Evolutionary conservation across 306 rosid genomes (phyloP).

Genomic region (Citrullus mucosospermus): DNA sequence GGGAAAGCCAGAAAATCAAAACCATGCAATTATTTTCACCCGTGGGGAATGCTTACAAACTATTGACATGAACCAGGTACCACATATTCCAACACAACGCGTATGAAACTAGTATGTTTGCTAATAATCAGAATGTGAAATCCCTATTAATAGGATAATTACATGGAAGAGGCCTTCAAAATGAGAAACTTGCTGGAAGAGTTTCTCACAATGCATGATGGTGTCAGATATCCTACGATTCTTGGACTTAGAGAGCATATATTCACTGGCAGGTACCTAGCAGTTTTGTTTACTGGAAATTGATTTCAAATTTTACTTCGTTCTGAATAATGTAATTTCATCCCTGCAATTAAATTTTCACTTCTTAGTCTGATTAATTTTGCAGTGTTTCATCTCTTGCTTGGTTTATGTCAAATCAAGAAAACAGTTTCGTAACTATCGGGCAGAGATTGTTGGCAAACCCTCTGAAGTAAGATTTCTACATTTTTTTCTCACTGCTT

Average conservation of each 20-base stretch:
- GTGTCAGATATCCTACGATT: conserved; percentile 68
- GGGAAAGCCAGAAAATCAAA: conserved; percentile 98
- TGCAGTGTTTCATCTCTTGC: conserved; percentile 98
- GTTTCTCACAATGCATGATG: conserved; percentile 47
- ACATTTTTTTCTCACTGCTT: neutral
- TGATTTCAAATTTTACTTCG: conserved; percentile 7
- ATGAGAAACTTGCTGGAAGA: conserved; percentile 95
- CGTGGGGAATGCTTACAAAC: conserved; percentile 98
- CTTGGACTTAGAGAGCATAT: conserved; percentile 97
- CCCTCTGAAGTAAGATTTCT: conserved; percentile 58
- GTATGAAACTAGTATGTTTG: neutral
- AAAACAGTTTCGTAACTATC: conserved; percentile 86
- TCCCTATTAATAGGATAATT: conserved; percentile 59
- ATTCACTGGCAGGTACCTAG: conserved; percentile 81
- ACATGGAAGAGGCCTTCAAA: conserved; percentile 98
- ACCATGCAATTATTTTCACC: conserved; percentile 94
- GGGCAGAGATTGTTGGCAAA: conserved; percentile 92
- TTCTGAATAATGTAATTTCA: conserved; percentile 11
- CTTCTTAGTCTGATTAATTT: conserved; percentile 8
- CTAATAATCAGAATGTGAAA: conserved; percentile 9
- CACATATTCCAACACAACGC: neutral
- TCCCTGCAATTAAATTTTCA: neutral
- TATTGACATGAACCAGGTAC: conserved; percentile 96
- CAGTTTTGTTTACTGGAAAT: conserved; percentile 13
- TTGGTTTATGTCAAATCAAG: conserved; percentile 98